Evolutionary conservation across 176 grass and related monocot species (phyloP), one percentile per base, ranked within the genome.

Genomic region (Elaeis guineensis): DNA sequence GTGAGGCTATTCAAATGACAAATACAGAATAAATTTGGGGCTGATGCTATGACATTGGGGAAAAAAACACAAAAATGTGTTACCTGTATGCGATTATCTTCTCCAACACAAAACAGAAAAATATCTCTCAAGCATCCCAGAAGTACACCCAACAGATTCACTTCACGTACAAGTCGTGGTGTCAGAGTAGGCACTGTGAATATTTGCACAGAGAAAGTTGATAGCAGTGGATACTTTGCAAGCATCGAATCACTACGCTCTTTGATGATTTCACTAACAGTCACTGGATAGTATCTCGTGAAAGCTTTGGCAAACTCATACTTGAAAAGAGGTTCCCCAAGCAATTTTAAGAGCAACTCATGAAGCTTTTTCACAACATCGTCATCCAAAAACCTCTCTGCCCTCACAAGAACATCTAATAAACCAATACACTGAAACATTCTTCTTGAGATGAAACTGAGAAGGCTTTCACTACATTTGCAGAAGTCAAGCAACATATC

Each of bases 131-230:
- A 77, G 64, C 84, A 86, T 61, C 82, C 79, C 69, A 93, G 63
- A 66, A 99, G 60, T 62, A 83, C 72, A 22, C 83, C 88, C 44
- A 99, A 21, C 77, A 99, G 77, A 77, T 99, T 67, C 55, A 86
- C 77, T 52, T 99, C 94, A 0, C 64, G 70, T 39, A 99, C 94
- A 72, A 99, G 85, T 61, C 82, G 81, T 54, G 72, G 29, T 55
- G 85, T 89, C 64, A 99, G 52, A 14, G 73, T 80, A 54, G 85
- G 73, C 52, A 99, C 94, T 24, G 94, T 99, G 65, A 99, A 99
- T 80, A 99, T 93, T 80, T 99, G 94, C 57, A 99, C 94, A 48
- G 94, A 86, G 51, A 99, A 89, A 19, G 67, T 86, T 63, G 54
- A 56, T 65, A 99, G 52, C 56, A 99, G 51, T 22, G 75, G 82